Conservation (phyloP, 352 stramenopile species). For the Blastocystis sp. region DNA sequence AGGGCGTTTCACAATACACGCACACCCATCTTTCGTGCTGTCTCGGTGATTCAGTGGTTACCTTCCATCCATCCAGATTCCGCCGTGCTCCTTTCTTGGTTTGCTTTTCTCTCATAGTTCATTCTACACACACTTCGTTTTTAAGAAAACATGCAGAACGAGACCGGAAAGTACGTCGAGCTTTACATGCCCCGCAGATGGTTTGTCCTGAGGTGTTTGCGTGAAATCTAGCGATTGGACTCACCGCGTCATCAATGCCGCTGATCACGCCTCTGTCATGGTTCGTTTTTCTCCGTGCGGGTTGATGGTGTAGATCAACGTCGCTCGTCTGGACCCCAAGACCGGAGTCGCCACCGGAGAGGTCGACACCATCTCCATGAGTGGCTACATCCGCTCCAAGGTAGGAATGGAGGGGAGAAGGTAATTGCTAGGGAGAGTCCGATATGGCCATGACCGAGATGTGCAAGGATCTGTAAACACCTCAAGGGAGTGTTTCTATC, state of each 20-base stretch:
- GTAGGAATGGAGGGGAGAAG: background rate
- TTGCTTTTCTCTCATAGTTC: background rate
- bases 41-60: background rate
- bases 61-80: background rate
- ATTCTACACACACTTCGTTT: constrained; percentile 31
- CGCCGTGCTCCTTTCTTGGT: constrained; percentile 11
- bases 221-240: constrained; percentile 37
- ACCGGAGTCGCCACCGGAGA: constrained; percentile 42
- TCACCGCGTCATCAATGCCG: constrained; percentile 36
- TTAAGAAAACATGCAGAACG: constrained; percentile 40
- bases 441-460: constrained; percentile 4
- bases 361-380: constrained; percentile 41
- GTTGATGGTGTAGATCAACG: constrained; percentile 34
- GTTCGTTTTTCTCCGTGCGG: background rate
- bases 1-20: background rate
- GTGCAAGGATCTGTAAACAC: constrained; percentile 18
- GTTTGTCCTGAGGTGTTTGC: background rate
- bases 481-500: background rate
- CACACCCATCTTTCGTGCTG: background rate
- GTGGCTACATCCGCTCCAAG: constrained; percentile 44
- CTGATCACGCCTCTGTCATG: constrained; percentile 49
- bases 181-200: constrained; percentile 55
- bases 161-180: constrained; percentile 44
- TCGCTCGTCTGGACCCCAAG: constrained; percentile 41
- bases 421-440: constrained; percentile 23